Evolutionary conservation across 1,139 yeast species (phyloP).

Genomic region (Trichomonascaceae sp.): DNA sequence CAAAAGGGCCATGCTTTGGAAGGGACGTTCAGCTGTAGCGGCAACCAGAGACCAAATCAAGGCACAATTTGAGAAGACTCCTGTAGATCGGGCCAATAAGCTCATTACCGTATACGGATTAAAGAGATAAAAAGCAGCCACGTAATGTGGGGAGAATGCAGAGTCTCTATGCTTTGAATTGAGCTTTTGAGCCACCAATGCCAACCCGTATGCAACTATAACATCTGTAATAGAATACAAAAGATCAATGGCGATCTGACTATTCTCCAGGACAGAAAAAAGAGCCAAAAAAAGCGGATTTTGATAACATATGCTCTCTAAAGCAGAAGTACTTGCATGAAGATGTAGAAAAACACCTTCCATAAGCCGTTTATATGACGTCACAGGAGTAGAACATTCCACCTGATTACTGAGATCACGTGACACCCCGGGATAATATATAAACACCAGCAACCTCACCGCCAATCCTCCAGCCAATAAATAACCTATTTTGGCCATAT

Average conservation of each 20-base stretch:
- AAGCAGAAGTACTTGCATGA: constrained; percentile 56
- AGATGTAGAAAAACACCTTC: constrained; percentile 72
- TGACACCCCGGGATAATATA: constrained; percentile 29
- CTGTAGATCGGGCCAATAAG: constrained; percentile 64
- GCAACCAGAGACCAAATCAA: constrained; percentile 49
- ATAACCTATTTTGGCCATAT: constrained; percentile 1
- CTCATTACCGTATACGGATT: constrained; percentile 75
- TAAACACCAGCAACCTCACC: constrained; percentile 22
- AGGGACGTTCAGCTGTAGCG: constrained; percentile 37
- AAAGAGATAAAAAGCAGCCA: constrained; percentile 56
- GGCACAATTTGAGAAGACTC: constrained; percentile 52
- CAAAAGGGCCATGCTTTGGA: constrained; percentile 47
- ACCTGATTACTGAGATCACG: constrained; percentile 47
- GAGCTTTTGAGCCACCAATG: constrained; percentile 33
- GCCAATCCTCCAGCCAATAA: constrained; percentile 17
- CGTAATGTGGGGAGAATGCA: constrained; percentile 21
- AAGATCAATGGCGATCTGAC: constrained; percentile 24
- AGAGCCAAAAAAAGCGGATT: constrained; percentile 61
- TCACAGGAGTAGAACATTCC: constrained; percentile 74
- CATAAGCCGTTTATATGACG: constrained; percentile 57
- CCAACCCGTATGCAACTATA: constrained; percentile 38
- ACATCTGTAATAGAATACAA: constrained; percentile 40
- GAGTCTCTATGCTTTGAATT: constrained; percentile 7
- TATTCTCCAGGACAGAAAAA: constrained; percentile 37
- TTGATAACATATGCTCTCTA: constrained; percentile 86